Evolutionary conservation across 129 eudicot genomes (phyloP), one percentile per base, ranked within the genome.

Genomic region (Helichrysum umbraculigerum): DNA sequence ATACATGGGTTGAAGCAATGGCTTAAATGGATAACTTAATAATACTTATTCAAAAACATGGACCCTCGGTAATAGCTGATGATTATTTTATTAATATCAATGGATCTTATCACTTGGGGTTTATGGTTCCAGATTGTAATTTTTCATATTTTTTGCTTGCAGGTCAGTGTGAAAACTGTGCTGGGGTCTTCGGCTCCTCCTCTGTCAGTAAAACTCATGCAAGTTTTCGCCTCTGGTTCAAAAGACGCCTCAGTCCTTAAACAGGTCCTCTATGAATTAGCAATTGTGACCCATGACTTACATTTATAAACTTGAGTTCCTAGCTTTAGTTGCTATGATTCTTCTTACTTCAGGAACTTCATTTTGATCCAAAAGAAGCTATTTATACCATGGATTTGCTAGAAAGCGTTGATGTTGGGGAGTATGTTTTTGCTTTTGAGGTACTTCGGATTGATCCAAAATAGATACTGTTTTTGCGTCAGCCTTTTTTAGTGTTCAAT

Each of bases 141-240:
- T 28, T 76, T 35, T 54, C 22, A 28, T 71, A 50, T 50, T 39
- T 59, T 67, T 35, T 79, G 67, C 79, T 78, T 64, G 68, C 78
- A 91, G 97, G 98, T 89, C 34, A 80, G 78, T 68, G 96, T 92
- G 78, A 86, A 71, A 72, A 89, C 92, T 10, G 93, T 90, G 28
- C 79, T 92, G 78, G 98, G 96, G 78, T 86, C 91, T 56, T 14
- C 83, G 22, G 86, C 86, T 68, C 96, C 96, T 70, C 82, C 90
- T 78, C 81, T 92, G 66, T 82, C 96, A 10, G 96, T 92, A 68
- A 90, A 88, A 72, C 93, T 92, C 79, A 84, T 73, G 90, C 93
- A 88, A 80, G 83, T 90, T 63, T 83, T 87, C 76, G 76, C 82
- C 74, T 81, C 91, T 79, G 96, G 86, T 77, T 89, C 98, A 58